A percentile compares a stretch with the other conserved stretches of the same genome.
These are phyloP conservation scores for Chondrus crispus DNA, from an alignment of 23 red algal species.

Conservation along the genomic window DNA sequence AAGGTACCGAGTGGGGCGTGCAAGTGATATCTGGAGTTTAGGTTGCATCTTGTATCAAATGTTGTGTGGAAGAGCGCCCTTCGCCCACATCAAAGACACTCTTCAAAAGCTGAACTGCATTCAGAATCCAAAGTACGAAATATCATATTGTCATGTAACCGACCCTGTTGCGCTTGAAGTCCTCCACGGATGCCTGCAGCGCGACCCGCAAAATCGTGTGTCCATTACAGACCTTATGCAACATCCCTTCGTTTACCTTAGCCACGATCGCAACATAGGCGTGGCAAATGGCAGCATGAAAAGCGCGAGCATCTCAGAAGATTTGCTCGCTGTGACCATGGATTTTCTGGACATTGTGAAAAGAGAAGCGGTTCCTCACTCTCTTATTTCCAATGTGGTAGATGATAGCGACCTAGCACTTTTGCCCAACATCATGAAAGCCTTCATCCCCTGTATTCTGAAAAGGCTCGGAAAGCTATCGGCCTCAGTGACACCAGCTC, in stretches of 20 bases:
- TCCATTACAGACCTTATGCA: conserved; percentile 60
- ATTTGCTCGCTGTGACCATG: too few relatives aligned
- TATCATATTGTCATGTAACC: conserved; percentile 16
- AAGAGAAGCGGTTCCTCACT: too few relatives aligned
- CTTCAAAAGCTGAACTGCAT: conserved; percentile 89
- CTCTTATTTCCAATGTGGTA: too few relatives aligned
- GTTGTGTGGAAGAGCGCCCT: conserved; percentile 89
- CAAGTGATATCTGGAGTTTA: conserved; percentile 96
- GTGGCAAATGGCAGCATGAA: too few relatives aligned
- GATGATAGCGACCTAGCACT: too few relatives aligned
- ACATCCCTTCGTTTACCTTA: conserved; percentile 40
- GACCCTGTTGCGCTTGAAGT: conserved; percentile 52
- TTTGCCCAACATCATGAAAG: too few relatives aligned
- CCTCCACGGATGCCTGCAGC: conserved; percentile 66
- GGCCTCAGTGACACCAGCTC: too few relatives aligned
- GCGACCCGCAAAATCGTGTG: conserved; percentile 66
- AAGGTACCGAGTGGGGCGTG: conserved; percentile 78
- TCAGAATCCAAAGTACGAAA: conserved; percentile 65
- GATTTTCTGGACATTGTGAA: too few relatives aligned
- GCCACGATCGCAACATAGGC: too few relatives aligned
- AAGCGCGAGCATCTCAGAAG: too few relatives aligned
- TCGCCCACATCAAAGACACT: conserved; percentile 87
- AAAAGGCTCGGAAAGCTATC: too few relatives aligned
- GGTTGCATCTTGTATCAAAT: conserved; percentile 97
- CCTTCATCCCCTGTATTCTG: too few relatives aligned